Evolutionary conservation across 345 rosid species (phyloP), one percentile per base, ranked within the genome.

Genomic region (Rhodamnia argentea): DNA sequence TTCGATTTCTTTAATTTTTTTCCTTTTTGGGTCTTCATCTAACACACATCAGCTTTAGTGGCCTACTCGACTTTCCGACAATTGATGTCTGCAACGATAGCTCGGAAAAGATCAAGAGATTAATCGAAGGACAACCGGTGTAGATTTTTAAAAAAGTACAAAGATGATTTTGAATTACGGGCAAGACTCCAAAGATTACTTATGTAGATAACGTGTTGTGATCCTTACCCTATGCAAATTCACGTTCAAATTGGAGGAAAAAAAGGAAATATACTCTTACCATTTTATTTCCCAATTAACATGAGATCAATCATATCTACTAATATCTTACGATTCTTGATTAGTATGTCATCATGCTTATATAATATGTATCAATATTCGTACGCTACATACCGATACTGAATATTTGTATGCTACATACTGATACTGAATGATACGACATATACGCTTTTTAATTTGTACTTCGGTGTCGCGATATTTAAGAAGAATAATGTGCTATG

Each of bases 101-200:
- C 4, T 42, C 44, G 27, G 7, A 42, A 42, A 42, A 42, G 27
- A 16, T 60, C 10, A 1, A 60, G 70, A 59, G 37, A 60, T 3
- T 0, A 27, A 27, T 60, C 74, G 27, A 60, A 27, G 40, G 20
- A 27, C 0, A 10, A 27, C 0, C 7, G 1, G 10, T 7, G 40
- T 27, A 6, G 27, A 26, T 58, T 6, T 13, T 12, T 59, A 5
- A 59, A 26, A 26, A 59, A 59, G 7, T 26, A 26, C 32, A 0
- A 12, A 14, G 64, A 59, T 26, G 64, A 26, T 59, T 26, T 26
- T 3, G 16, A 32, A 59, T 59, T 26, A 26, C 7, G 26, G 16
- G 7, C 64, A 58, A 26, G 64, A 59, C 29, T 26, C 27, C 64
- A 57, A 24, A 4, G 1, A 57, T 6, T 57, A 2, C 62, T 57